These are phyloP conservation scores for Penicillium sp. DNA, from an alignment of 2,329 filamentous ascomycete genomes.

Conservation along the genomic window DNA sequence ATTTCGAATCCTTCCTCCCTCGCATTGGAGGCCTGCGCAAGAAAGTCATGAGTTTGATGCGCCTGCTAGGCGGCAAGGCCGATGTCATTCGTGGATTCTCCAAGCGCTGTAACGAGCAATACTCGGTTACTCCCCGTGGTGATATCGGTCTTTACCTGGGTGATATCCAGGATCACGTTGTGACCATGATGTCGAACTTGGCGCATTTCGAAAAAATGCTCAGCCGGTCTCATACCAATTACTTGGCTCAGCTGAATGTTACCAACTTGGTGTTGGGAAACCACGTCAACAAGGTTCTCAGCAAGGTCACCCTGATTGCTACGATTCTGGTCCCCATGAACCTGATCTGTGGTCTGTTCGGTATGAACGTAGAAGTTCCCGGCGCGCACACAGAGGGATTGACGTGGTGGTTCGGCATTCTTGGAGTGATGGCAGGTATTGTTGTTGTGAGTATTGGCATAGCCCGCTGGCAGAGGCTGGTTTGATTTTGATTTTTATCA, in stretches of 20 bases:
- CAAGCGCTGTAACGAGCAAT: slow-evolving; percentile 97
- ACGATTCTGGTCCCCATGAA: slow-evolving; percentile 97
- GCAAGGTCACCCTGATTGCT: slow-evolving; percentile 91
- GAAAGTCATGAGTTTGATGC: slow-evolving; percentile 90
- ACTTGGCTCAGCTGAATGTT: slow-evolving; percentile 89
- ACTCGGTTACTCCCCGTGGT: slow-evolving; percentile 89
- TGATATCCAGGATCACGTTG: slow-evolving; percentile 98
- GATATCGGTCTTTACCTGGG: slow-evolving; percentile 95
- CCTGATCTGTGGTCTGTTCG: slow-evolving; percentile 67
- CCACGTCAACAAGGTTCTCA: slow-evolving; percentile 81
- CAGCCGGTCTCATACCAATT: slow-evolving; percentile 90
- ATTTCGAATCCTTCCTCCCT: slow-evolving; percentile 82
- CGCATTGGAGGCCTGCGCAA: slow-evolving; percentile 89
- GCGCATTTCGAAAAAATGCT: slow-evolving; percentile 98
- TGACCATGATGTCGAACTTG: slow-evolving; percentile 98
- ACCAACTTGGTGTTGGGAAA: slow-evolving; percentile 88
- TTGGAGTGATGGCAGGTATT: slow-evolving; percentile 47
- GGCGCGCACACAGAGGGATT: slow-evolving; percentile 38
- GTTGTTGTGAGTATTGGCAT: slow-evolving; percentile 40
- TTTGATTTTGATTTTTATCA: slow-evolving; percentile 27
- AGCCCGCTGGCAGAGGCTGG: slow-evolving; percentile 45
- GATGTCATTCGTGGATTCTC: slow-evolving; percentile 97
- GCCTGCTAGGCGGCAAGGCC: slow-evolving; percentile 93
- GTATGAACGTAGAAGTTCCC: slow-evolving; percentile 53
- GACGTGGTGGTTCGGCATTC: slow-evolving; percentile 52